phyloP scores from a whole-genome alignment of 1,139 yeast genomes.

The Spencermartinsiella ligniputridi region DNA sequence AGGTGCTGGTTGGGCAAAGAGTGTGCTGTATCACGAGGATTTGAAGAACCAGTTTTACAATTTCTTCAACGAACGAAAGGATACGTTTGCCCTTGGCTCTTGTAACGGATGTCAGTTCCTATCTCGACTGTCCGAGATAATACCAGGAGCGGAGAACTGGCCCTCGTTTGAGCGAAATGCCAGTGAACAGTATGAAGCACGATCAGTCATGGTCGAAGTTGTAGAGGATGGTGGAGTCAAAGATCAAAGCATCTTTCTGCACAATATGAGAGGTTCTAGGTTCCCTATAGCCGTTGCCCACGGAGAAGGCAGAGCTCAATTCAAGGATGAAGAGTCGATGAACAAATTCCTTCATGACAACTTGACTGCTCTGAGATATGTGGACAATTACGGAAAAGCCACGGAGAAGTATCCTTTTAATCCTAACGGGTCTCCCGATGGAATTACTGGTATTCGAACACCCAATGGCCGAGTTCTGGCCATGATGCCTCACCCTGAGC shows the following conservation, averaged over 20 bases:
- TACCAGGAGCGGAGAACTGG: constrained; percentile 97
- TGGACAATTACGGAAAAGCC: constrained; percentile 83
- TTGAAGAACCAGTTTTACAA: constrained; percentile 71
- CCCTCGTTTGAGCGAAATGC: constrained; percentile 90
- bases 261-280: constrained; percentile 87
- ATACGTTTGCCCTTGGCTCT: constrained; percentile 98
- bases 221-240: constrained; percentile 42
- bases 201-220: constrained; percentile 86
- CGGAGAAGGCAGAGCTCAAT: constrained; percentile 94
- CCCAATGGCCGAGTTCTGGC: constrained; percentile 95
- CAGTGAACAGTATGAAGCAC: constrained; percentile 95
- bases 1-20: constrained; percentile 99
- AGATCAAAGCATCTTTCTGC: constrained; percentile 67
- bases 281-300: constrained; percentile 98
- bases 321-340: constrained; percentile 43
- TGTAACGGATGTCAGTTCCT: constrained; percentile 99
- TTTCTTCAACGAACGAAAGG: constrained; percentile 80
- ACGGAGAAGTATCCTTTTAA: constrained; percentile 87
- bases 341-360: constrained; percentile 45
- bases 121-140: constrained; percentile 78
- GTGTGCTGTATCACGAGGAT: constrained; percentile 79
- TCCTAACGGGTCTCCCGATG: constrained; percentile 94
- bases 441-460: constrained; percentile 87
- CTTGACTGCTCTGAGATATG: constrained; percentile 65
- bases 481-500: constrained; percentile 99